Evolutionary conservation across 805 yeast genomes (phyloP), one percentile per base, ranked within the genome.

Genomic region (Sungouiella blattae): DNA sequence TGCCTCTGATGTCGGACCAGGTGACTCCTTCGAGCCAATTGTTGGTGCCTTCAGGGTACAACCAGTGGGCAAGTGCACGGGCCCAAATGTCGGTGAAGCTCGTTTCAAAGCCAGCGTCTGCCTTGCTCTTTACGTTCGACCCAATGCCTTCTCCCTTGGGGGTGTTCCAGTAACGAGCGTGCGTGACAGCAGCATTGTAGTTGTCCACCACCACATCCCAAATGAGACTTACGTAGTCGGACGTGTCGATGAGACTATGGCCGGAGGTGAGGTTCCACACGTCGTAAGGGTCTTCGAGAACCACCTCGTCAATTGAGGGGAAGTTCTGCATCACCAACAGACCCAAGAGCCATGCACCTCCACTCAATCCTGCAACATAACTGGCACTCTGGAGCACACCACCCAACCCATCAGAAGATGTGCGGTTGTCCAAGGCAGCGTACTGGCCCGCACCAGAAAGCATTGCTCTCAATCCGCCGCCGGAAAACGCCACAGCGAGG

Each of bases 281-380:
- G 38, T 61, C 60, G 32, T 56, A 29, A 3, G 55, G 52, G 33
- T 62, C 43, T 14, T 60, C 57, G 26, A 58, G 40, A 3, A 64
- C 64, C 16, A 86, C 74, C 2, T 67, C 77, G 45, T 79, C 80
- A 16, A 86, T 77, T 9, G 83, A 66, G 7, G 88, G 77, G 80
- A 83, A 87, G 52, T 80, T 78, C 55, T 87, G 84, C 52, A 73
- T 66, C 0, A 75, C 77, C 20, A 87, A 58, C 7, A 89, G 73
- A 1, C 86, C 82, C 18, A 86, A 67, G 32, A 85, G 64, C 95
- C 95, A 87, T 11, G 84, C 73, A 18, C 95, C 95, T 21, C 96
- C 96, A 11, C 89, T 80, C 24, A 87, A 71, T 6, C 91, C 95
- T 4, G 86, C 63, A 4, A 87, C 57, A 52, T 88, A 87, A 9